Percentiles rank a stretch among this genome's conserved stretches.
Conservation (phyloP, 164 flowering plant species). For the Aristolochia contorta region DNA sequence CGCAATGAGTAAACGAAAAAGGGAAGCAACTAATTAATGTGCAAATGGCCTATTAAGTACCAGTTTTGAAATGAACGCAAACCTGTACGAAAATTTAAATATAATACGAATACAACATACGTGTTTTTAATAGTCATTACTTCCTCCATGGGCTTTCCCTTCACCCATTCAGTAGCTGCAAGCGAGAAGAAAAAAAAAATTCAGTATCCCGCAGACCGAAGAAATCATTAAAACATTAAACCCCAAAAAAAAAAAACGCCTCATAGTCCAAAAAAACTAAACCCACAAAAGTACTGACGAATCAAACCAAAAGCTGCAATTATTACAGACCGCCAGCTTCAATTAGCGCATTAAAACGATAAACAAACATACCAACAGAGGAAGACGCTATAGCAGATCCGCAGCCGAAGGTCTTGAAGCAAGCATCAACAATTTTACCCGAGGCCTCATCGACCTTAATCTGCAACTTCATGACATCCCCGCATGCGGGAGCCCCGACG, state of each 20-base stretch:
- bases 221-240: background rate
- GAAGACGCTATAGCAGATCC: constrained; percentile 70
- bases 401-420: constrained; percentile 86
- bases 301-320: background rate
- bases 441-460: constrained; percentile 72
- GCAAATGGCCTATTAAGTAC: too few relatives aligned
- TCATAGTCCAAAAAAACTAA: background rate
- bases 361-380: constrained; percentile 40
- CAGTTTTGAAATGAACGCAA: background rate
- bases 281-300: too few relatives aligned
- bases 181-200: constrained; percentile 4
- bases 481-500: constrained; percentile 99
- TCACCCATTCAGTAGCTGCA: constrained; percentile 66
- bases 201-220: background rate
- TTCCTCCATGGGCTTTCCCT: constrained; percentile 57
- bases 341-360: background rate
- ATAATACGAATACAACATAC: constrained; percentile 10
- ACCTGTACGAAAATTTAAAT: background rate
- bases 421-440: constrained; percentile 79
- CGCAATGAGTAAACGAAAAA: too few relatives aligned
- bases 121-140: constrained; percentile 45
- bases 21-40: too few relatives aligned
- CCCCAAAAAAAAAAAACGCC: background rate
- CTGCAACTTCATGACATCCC: constrained; percentile 98
- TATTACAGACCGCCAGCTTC: background rate